Conservation (phyloP, 2,329 filamentous ascomycete genomes). For the Cercospora citrullina region DNA sequence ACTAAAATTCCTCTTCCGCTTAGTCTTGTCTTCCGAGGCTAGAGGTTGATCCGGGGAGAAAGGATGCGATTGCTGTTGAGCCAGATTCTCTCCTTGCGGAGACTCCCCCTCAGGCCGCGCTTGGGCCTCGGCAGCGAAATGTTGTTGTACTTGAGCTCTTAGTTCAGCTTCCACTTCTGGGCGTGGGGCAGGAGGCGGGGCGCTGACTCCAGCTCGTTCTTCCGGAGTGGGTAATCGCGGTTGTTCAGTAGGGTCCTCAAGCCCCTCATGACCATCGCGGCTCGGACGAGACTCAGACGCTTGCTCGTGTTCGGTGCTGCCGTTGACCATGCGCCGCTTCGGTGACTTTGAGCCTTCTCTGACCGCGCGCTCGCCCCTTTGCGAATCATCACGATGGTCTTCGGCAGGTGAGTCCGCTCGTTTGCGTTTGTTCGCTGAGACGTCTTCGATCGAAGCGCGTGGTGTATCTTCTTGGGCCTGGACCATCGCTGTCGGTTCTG, state of each 20-base stretch:
- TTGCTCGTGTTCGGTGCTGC: background rate
- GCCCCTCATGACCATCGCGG: conserved; percentile 9
- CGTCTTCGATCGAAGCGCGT: background rate
- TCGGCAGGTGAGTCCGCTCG: conserved; percentile 22
- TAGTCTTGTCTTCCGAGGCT: conserved; percentile 50
- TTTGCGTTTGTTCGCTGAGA: conserved; percentile 31
- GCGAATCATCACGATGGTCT: conserved; percentile 9
- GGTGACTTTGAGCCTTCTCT: conserved; percentile 21
- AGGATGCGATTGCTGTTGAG: conserved; percentile 40
- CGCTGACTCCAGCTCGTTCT: conserved; percentile 7
- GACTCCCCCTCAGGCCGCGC: conserved; percentile 25
- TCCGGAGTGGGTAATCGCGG: background rate
- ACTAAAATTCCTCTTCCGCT: conserved; percentile 79
- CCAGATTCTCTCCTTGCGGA: conserved; percentile 38
- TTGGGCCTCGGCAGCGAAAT: conserved; percentile 5
- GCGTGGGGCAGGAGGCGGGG: conserved; percentile 27
- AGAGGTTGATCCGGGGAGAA: conserved; percentile 19
- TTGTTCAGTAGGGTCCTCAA: background rate
- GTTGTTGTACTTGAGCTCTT: conserved; percentile 53
- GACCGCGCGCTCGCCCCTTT: conserved; percentile 1
- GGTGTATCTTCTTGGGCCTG: conserved; percentile 5
- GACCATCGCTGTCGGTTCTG: conserved; percentile 12
- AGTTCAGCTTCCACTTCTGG: conserved; percentile 44
- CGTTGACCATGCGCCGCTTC: conserved; percentile 25
- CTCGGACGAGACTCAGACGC: background rate